These are phyloP conservation scores for Thalia dealbata DNA, from an alignment of 176 grass and related monocot genomes.

Conservation along the genomic window DNA sequence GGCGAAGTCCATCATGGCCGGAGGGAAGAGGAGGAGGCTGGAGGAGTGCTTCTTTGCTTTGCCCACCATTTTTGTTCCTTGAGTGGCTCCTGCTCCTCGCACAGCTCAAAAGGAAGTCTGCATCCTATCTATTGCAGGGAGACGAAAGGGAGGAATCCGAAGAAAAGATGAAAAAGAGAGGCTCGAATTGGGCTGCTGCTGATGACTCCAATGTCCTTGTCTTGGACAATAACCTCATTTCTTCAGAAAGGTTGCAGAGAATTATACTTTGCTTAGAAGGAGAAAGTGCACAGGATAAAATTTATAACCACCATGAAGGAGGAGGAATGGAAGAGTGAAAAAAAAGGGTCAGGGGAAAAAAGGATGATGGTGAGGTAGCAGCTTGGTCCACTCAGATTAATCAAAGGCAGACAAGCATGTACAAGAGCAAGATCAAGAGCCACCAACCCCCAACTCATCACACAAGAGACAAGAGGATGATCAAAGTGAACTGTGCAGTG, in stretches of 20 bases:
- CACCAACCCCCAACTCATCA: not conserved
- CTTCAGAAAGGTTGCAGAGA: not conserved
- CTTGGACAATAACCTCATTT: not conserved
- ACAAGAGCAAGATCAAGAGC: not conserved
- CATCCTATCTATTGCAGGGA: not conserved
- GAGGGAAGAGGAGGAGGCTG: not conserved
- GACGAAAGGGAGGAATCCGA: not conserved
- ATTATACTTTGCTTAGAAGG: conserved; percentile 2
- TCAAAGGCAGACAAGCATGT: not conserved
- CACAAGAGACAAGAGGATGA: not conserved
- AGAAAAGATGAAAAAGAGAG: not conserved
- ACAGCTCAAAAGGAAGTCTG: not conserved
- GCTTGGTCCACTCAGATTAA: no score
- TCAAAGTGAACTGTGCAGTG: not conserved
- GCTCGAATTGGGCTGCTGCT: not conserved
- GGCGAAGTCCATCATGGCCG: conserved; percentile 49
- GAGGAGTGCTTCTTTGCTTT: not conserved
- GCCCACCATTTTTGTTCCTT: not conserved
- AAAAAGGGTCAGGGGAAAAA: not conserved
- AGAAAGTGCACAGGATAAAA: not conserved
- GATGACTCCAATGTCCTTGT: not conserved
- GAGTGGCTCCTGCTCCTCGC: not conserved
- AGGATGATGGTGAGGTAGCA: not conserved
- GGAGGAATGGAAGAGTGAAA: not conserved
- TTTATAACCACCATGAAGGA: not conserved